phyloP scores from a whole-genome alignment of 2,329 filamentous ascomycete species.

The Golovinomyces cichoracearum region DNA sequence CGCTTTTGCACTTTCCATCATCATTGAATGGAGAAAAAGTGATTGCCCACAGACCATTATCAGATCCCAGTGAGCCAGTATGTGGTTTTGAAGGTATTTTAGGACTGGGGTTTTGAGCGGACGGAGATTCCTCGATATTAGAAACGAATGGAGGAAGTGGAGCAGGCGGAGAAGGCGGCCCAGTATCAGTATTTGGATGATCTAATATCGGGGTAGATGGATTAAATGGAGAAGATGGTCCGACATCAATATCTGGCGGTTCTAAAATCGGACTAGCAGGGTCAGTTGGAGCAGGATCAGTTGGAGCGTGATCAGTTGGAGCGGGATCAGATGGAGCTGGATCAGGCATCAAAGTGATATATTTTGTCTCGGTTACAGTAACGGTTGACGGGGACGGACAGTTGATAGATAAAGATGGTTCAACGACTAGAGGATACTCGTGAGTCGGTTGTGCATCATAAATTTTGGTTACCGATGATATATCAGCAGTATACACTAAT shows the following conservation, averaged over 20 bases:
- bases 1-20: slow-evolving; percentile 36
- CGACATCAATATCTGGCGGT: slow-evolving; percentile 50
- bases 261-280: slow-evolving; percentile 39
- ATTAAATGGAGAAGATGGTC: slow-evolving; percentile 50
- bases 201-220: slow-evolving; percentile 42
- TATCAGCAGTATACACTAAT: slow-evolving; percentile 9
- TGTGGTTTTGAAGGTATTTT: slow-evolving; percentile 2
- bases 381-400: slow-evolving; percentile 36
- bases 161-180: slow-evolving; percentile 10
- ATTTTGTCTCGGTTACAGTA: slow-evolving; percentile 30
- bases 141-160: background rate
- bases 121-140: slow-evolving; percentile 2
- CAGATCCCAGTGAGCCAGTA: slow-evolving; percentile 11
- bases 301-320: slow-evolving; percentile 43
- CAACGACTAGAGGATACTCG: slow-evolving; percentile 12
- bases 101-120: slow-evolving; percentile 9
- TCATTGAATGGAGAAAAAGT: slow-evolving; percentile 54
- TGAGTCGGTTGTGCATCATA: background rate
- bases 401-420: no score
- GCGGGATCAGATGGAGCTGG: slow-evolving; percentile 43
- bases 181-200: slow-evolving; percentile 36
- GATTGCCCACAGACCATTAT: slow-evolving; percentile 33
- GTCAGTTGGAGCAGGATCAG: slow-evolving; percentile 28
- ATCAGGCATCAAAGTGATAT: slow-evolving; percentile 18
- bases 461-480: slow-evolving; percentile 3